A percentile compares a stretch with the other conserved stretches of the same genome.
These are phyloP conservation scores for Hippophae rhamnoides DNA, from an alignment of 306 rosid genomes.

Conservation along the genomic window DNA sequence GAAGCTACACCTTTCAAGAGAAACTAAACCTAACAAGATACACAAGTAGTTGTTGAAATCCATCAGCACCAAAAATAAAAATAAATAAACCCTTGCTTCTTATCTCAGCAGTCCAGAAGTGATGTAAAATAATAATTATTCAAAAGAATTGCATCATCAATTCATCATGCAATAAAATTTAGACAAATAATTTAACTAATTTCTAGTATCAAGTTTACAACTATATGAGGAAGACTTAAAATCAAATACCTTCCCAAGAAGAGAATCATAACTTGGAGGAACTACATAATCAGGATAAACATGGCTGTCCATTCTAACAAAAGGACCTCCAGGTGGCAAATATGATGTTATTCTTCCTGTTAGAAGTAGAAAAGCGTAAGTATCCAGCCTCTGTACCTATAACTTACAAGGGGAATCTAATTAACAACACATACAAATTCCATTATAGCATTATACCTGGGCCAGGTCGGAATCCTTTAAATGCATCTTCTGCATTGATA, in stretches of 20 bases:
- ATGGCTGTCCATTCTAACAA: slow-evolving; percentile 99
- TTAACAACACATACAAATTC: too few relatives aligned
- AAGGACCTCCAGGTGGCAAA: slow-evolving; percentile 97
- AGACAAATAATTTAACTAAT: too few relatives aligned
- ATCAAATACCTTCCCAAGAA: slow-evolving; percentile 71
- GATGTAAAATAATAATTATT: too few relatives aligned
- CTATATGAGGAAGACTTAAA: neutral
- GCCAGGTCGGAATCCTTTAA: slow-evolving; percentile 92
- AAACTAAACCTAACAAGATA: neutral
- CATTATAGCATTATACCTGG: slow-evolving; percentile 50
- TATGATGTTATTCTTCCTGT: slow-evolving; percentile 95
- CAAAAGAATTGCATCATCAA: too few relatives aligned
- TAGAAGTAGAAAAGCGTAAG: slow-evolving; percentile 2
- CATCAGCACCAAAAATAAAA: neutral
- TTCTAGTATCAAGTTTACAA: too few relatives aligned
- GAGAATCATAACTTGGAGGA: slow-evolving; percentile 98
- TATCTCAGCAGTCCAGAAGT: too few relatives aligned
- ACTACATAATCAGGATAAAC: slow-evolving; percentile 92
- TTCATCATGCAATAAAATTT: too few relatives aligned
- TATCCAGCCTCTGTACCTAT: neutral
- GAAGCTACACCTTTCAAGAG: slow-evolving; percentile 4
- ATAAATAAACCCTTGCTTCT: slow-evolving; percentile 33
- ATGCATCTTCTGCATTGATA: slow-evolving; percentile 97
- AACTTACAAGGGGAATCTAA: too few relatives aligned
- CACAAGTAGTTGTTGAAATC: neutral